Evolutionary conservation across 2,329 filamentous ascomycete genomes (phyloP), one percentile per base, ranked within the genome.

Genomic region (Pseudogymnoascus sp.): DNA sequence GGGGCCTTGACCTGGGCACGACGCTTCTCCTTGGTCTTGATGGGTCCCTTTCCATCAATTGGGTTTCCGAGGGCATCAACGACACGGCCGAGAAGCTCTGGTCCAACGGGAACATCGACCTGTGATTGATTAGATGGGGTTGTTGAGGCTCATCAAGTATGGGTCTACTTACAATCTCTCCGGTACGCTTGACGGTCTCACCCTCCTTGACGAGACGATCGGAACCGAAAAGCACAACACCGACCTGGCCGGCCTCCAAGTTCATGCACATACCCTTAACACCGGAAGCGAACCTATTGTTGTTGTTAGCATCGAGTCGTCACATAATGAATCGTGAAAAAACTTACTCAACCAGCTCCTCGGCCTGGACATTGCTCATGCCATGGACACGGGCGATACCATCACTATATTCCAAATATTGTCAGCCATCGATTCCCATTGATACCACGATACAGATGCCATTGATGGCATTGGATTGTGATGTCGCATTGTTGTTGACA

Each of bases 211-310:
- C 94, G 74, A 97, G 86, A 92, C 94, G 92, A 83, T 99, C 94
- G 76, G 94, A 97, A 88, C 94, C 94, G 86, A 99, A 99, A 76
- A 99, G 86, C 86, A 99, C 94, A 75, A 99, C 92, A 96, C 94
- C 94, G 83, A 99, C 94, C 82, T 97, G 94, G 79, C 94, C 94
- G 80, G 94, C 94, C 84, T 99, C 94, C 81, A 99, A 88, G 90
- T 99, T 99, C 93, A 99, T 97, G 90, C 93, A 97, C 94, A 99
- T 99, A 80, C 94, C 94, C 88, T 97, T 97, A 81, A 97, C 94
- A 79, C 94, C 94, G 70, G 94, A 99, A 74, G 94, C 91, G 84
- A 99, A 99, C 85, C 92, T 97, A 8, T 22, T 63, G 66, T 64
- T 63, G 64, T 14, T 65, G 63, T 63, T 63, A 65, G 72, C 68